These are phyloP conservation scores for Pseudogymnoascus sp. DNA, from an alignment of 2,329 filamentous ascomycete genomes.

Conservation along the genomic window DNA sequence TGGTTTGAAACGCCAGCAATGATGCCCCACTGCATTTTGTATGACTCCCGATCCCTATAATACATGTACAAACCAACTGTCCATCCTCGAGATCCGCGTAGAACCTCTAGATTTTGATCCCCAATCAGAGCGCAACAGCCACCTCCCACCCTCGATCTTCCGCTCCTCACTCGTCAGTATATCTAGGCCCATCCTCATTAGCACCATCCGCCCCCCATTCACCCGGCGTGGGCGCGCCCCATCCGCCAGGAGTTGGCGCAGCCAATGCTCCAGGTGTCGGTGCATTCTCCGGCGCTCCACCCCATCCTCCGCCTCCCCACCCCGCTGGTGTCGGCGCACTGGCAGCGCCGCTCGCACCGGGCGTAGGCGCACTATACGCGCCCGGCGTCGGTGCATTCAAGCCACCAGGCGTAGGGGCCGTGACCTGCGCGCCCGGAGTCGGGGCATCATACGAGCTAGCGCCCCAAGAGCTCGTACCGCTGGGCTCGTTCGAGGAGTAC, in stretches of 20 bases:
- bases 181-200: constrained; percentile 36
- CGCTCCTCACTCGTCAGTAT: constrained; percentile 26
- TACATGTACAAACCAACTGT: constrained; percentile 5
- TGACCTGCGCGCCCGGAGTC: constrained; percentile 50
- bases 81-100: not conserved
- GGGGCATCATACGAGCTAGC: constrained; percentile 56
- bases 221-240: constrained; percentile 56
- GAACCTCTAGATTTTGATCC: constrained; percentile 1
- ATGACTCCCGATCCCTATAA: not conserved
- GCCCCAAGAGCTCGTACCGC: constrained; percentile 43
- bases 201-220: constrained; percentile 29
- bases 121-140: not conserved
- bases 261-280: constrained; percentile 59
- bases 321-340: constrained; percentile 27
- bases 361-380: constrained; percentile 60
- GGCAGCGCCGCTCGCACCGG: constrained; percentile 49
- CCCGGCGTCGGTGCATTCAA: constrained; percentile 65
- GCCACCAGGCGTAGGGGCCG: constrained; percentile 52
- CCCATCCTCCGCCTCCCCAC: constrained; percentile 20
- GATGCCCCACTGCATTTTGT: constrained; percentile 6
- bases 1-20: constrained; percentile 9
- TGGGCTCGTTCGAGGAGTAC: constrained; percentile 60
- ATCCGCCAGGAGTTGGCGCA: constrained; percentile 56
- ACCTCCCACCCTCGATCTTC: too few species aligned
- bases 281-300: constrained; percentile 44